phyloP scores from a whole-genome alignment of 495 filamentous ascomycete genomes.

The Acidomyces sp. region DNA sequence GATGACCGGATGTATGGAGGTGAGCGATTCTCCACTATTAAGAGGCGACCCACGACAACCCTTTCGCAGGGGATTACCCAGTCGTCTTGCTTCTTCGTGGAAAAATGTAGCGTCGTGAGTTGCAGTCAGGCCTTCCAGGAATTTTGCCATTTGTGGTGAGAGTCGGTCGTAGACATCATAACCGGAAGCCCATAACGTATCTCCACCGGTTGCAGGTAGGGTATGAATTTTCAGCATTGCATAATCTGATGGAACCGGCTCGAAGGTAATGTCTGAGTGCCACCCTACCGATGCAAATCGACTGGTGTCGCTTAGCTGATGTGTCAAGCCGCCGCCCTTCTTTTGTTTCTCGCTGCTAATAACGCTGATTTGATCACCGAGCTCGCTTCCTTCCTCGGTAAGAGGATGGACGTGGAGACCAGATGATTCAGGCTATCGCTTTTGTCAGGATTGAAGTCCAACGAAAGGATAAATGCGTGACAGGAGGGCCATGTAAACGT shows the following conservation, averaged over 20 bases:
- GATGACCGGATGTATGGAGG: slow-evolving; percentile 55
- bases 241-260: slow-evolving; percentile 28
- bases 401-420: slow-evolving; percentile 61
- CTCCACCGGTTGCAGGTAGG: slow-evolving; percentile 60
- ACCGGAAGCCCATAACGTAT: slow-evolving; percentile 53
- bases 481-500: too few species aligned
- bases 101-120: slow-evolving; percentile 52
- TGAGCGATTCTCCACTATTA: slow-evolving; percentile 51
- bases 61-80: slow-evolving; percentile 42
- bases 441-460: too few species aligned
- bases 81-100: slow-evolving; percentile 40
- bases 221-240: slow-evolving; percentile 32
- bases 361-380: slow-evolving; percentile 59
- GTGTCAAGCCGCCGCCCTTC: slow-evolving; percentile 25
- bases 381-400: slow-evolving; percentile 45
- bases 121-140: slow-evolving; percentile 55
- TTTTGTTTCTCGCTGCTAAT: slow-evolving; percentile 50
- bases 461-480: too few species aligned
- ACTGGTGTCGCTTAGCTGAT: slow-evolving; percentile 19
- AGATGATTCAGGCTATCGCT: slow-evolving; percentile 22
- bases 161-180: slow-evolving; percentile 72
- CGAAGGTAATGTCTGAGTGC: slow-evolving; percentile 30
- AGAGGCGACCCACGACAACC: slow-evolving; percentile 46
- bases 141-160: slow-evolving; percentile 47
- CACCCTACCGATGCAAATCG: too few species aligned